A percentile compares a stretch with the other conserved stretches of the same genome.
These are phyloP conservation scores for Naegleria gruberi DNA, from an alignment of 208 protist species.

Conservation along the genomic window DNA sequence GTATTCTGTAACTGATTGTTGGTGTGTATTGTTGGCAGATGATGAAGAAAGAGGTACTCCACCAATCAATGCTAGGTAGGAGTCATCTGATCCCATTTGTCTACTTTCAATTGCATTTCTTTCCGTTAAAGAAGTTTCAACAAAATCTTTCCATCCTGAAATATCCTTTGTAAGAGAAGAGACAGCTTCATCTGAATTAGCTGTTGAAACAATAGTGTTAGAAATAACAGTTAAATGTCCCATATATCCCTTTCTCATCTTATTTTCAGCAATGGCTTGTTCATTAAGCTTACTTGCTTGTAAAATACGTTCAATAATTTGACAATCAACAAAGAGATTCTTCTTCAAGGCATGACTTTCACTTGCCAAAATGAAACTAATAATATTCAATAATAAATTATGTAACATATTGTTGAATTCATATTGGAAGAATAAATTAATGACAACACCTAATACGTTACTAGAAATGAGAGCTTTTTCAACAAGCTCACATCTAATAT, in stretches of 20 bases:
- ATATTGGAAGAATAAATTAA: neutral
- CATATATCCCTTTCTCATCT: constrained; percentile 7
- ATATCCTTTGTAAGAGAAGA: neutral
- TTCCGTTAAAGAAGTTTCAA: neutral
- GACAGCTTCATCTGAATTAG: neutral
- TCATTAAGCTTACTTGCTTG: neutral
- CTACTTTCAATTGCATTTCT: neutral
- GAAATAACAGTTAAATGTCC: constrained; percentile 4
- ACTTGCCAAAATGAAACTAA: neutral
- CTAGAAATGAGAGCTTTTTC: neutral
- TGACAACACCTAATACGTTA: neutral
- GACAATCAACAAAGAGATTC: neutral
- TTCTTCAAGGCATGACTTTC: neutral
- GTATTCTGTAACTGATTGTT: neutral
- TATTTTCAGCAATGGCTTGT: neutral
- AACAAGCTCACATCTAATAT: neutral
- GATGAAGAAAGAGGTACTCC: neutral
- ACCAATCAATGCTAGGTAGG: neutral
- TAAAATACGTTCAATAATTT: neutral
- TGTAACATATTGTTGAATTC: constrained; percentile 12
- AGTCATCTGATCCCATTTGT: constrained; percentile 6
- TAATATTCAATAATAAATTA: neutral
- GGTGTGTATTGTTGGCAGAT: neutral
- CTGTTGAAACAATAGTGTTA: neutral
- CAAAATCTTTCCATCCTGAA: constrained; percentile 11